Percentiles rank a stretch among this genome's conserved stretches.
Evolutionary conservation across 441 rosid species (phyloP).

Genomic region (Hura crepitans): DNA sequence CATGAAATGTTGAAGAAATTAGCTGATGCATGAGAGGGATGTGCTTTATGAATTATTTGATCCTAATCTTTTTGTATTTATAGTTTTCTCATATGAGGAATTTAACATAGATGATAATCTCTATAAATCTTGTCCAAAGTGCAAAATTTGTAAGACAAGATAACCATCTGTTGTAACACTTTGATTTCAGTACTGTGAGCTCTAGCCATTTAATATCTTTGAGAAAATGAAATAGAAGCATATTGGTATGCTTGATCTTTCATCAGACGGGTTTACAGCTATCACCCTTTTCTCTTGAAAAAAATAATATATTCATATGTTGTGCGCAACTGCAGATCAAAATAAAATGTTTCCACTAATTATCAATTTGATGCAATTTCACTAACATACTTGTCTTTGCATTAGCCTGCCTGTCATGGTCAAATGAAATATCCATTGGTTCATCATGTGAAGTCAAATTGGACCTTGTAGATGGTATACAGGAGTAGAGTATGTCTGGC

Average conservation of each 20-base stretch:
- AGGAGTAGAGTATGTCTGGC: neutral
- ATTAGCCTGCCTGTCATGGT: neutral
- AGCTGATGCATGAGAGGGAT: neutral
- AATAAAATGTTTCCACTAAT: no score
- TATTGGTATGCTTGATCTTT: neutral
- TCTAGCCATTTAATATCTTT: neutral
- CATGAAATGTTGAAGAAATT: neutral
- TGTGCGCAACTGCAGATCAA: no score
- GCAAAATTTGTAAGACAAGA: neutral
- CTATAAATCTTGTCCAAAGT: slow-evolving; percentile 1
- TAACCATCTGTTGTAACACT: slow-evolving; percentile 2
- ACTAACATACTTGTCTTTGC: neutral
- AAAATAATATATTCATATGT: neutral
- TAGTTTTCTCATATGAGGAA: neutral
- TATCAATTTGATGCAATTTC: neutral
- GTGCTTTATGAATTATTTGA: neutral
- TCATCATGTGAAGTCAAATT: neutral
- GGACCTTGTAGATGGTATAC: neutral
- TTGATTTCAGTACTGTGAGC: neutral
- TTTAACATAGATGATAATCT: neutral
- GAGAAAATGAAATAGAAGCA: neutral
- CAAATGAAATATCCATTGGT: neutral
- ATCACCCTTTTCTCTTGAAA: neutral
- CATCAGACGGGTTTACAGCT: neutral
- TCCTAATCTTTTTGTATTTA: neutral